Conservation (phyloP, 306 rosid genomes). For the Rosa rugosa region DNA sequence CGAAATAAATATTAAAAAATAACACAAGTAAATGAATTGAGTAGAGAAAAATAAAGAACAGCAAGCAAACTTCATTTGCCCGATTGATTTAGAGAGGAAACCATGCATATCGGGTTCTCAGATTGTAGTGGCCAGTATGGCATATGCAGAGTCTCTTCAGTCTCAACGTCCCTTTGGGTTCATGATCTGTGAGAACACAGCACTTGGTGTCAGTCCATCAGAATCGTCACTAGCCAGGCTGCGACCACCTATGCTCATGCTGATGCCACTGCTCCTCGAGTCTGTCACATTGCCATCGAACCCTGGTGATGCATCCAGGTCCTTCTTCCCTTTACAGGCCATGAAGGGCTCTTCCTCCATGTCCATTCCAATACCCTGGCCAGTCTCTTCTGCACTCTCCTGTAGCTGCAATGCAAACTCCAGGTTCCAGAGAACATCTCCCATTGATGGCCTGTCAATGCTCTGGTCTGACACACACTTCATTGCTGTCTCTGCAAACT, state of each 20-base stretch:
- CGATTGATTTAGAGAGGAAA: conserved; percentile 23
- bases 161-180: conserved; percentile 96
- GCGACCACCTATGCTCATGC: conserved; percentile 97
- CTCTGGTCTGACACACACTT: conserved; percentile 95
- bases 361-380: conserved; percentile 43
- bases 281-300: conserved; percentile 71
- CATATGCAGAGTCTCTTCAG: conserved; percentile 14
- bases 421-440: conserved; percentile 97
- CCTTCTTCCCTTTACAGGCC: conserved; percentile 68
- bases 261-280: conserved; percentile 90
- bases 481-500: conserved; percentile 97
- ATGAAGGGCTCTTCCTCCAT: conserved; percentile 57
- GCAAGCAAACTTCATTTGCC: conserved; percentile 34
- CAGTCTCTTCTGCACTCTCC: conserved; percentile 95
- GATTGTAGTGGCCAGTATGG: conserved; percentile 15
- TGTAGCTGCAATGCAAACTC: conserved; percentile 99
- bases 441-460: conserved; percentile 98
- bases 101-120: conserved; percentile 12
- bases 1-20: neutral
- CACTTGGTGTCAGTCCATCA: conserved; percentile 95
- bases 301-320: conserved; percentile 38
- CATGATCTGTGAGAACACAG: conserved; percentile 98
- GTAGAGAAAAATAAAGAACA: conserved; percentile 22
- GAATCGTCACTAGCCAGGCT: conserved; percentile 97
- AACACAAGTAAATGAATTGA: neutral